Percentiles rank a stretch among this genome's conserved stretches.
Evolutionary conservation across 2,329 filamentous ascomycete genomes (phyloP).

Genomic region (Colletotrichum sp.): DNA sequence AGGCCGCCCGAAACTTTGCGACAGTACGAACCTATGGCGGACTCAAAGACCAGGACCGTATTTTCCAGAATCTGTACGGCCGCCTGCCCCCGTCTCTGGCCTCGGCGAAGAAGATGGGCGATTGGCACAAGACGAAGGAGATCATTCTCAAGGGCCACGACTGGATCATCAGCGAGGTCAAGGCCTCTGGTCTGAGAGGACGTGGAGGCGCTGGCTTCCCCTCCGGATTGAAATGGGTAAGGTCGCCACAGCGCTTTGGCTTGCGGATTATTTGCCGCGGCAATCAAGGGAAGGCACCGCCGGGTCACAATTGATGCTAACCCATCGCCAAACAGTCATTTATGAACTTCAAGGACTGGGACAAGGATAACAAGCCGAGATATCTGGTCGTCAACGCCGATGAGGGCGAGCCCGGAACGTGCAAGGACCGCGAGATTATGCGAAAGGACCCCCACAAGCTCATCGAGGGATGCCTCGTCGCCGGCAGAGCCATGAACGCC

Average conservation of each 20-base stretch:
- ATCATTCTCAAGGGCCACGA: slow-evolving; percentile 97
- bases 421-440: slow-evolving; percentile 99
- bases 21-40: slow-evolving; percentile 84
- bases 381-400: slow-evolving; percentile 99
- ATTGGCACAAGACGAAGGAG: slow-evolving; percentile 99
- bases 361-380: slow-evolving; percentile 93
- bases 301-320: not conserved
- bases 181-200: slow-evolving; percentile 92
- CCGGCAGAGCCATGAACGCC: slow-evolving; percentile 98
- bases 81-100: slow-evolving; percentile 91
- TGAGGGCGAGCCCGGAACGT: slow-evolving; percentile 97
- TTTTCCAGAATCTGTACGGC: slow-evolving; percentile 98
- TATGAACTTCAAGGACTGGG: slow-evolving; percentile 99
- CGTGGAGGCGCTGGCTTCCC: slow-evolving; percentile 98
- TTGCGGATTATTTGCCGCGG: not conserved
- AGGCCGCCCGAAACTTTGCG: slow-evolving; percentile 59
- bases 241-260: slow-evolving; percentile 34
- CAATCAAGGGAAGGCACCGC: slow-evolving; percentile 1
- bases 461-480: slow-evolving; percentile 93
- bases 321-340: slow-evolving; percentile 71
- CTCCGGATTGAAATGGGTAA: slow-evolving; percentile 98
- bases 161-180: slow-evolving; percentile 98
- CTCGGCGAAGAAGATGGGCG: slow-evolving; percentile 95
- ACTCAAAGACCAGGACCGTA: slow-evolving; percentile 94
- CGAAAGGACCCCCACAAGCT: slow-evolving; percentile 99